Percentiles rank a stretch among this genome's conserved stretches.
Evolutionary conservation across 441 rosid genomes (phyloP).

Genomic region (Croton setiger): DNA sequence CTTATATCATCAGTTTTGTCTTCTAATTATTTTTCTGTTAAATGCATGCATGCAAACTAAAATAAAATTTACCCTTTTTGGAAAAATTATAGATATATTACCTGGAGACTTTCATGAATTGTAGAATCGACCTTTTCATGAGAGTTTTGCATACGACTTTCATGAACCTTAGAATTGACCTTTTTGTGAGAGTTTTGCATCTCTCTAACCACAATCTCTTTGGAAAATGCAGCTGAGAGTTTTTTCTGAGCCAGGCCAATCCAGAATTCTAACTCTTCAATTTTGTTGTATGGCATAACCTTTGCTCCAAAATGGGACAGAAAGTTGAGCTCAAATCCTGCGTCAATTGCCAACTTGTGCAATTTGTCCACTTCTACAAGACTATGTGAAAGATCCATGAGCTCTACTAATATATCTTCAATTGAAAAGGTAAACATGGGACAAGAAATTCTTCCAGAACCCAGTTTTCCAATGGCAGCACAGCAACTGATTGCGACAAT

Average conservation of each 20-base stretch:
- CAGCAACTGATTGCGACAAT: conserved; percentile 62
- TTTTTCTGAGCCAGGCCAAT: conserved; percentile 64
- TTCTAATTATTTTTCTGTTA: not conserved
- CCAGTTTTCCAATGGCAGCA: conserved; percentile 49
- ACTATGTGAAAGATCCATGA: conserved; percentile 51
- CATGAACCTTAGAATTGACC: conserved; percentile 30
- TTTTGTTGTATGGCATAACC: conserved; percentile 37
- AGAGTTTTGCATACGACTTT: conserved; percentile 10
- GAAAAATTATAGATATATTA: not conserved
- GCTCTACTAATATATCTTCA: conserved; percentile 42
- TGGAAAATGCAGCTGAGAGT: conserved; percentile 46
- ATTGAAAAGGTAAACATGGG: conserved; percentile 31
- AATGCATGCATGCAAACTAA: not conserved
- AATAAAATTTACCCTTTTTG: not conserved
- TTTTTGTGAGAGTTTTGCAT: conserved; percentile 24
- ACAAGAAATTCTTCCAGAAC: conserved; percentile 42
- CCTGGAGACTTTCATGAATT: not conserved
- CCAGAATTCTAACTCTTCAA: conserved; percentile 69
- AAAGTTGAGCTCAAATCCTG: conserved; percentile 59
- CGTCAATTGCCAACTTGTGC: conserved; percentile 52
- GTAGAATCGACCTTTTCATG: conserved; percentile 37
- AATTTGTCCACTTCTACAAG: conserved; percentile 52
- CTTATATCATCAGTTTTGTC: not conserved
- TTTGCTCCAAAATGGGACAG: conserved; percentile 58
- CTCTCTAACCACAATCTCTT: conserved; percentile 32